phyloP scores from a whole-genome alignment of 1,139 yeast species.

The Taphrina pruni region DNA sequence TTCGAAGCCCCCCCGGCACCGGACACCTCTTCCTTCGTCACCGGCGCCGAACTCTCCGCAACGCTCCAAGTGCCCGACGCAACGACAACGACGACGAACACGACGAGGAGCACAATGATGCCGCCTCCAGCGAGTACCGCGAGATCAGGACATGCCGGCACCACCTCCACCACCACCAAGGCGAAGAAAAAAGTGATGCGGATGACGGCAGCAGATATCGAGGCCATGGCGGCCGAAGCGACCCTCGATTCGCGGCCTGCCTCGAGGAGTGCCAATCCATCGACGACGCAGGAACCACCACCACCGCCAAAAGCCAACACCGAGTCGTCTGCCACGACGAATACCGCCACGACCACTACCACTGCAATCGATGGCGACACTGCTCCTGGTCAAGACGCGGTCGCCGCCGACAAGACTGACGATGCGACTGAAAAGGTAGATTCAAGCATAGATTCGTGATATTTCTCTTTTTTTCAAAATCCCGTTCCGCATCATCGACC shows the following conservation, averaged over 20 bases:
- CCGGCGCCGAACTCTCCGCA: constrained; percentile 34
- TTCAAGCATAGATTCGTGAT: background rate
- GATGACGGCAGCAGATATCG: constrained; percentile 37
- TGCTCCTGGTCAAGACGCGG: too few species aligned
- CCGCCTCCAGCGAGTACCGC: background rate
- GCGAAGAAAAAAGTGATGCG: constrained; percentile 26
- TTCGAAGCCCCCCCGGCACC: constrained; percentile 40
- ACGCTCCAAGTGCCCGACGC: constrained; percentile 5
- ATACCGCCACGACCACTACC: too few species aligned
- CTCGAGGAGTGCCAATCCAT: background rate
- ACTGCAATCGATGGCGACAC: too few species aligned
- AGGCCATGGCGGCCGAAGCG: constrained; percentile 36
- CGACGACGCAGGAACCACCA: background rate
- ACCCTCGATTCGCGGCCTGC: constrained; percentile 26
- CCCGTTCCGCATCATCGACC: constrained; percentile 4
- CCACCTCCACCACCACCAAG: background rate
- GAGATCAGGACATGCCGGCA: background rate
- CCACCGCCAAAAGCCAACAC: background rate
- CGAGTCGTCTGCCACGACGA: background rate
- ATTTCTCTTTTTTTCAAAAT: too few species aligned
- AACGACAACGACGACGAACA: background rate
- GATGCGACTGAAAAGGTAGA: background rate
- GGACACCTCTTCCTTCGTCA: constrained; percentile 19
- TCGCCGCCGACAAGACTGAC: too few species aligned
- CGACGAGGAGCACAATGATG: background rate